Evolutionary conservation across 2,329 filamentous ascomycete species (phyloP), one percentile per base, ranked within the genome.

Genomic region (Eurotiales sp.): DNA sequence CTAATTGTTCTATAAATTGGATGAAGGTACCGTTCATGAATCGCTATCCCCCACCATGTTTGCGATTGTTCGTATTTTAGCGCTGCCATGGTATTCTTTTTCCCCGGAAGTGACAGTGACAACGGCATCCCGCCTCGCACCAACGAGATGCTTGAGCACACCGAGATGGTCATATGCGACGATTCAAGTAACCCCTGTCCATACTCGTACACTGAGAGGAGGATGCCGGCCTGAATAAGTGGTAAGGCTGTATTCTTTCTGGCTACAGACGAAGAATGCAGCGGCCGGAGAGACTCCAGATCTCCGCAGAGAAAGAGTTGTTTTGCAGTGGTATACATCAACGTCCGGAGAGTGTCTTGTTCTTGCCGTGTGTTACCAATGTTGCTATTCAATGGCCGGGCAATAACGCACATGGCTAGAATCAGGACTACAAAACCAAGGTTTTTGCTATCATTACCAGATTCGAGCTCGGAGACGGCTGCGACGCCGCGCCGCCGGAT

Each of bases 131-230:
- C 27, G 17, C 40, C 25, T n/a, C 21, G 5, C 27, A 22, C 42
- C 27, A 32, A 29, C 19, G 25, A 27, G 27, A 45, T 45, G 17
- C 42, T 32, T 0, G 32, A 30, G 8, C 42, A 45, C 10, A 22
- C 12, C 5, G 42, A 45, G 8, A 45, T 45, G n/a, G 42, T 45
- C 17, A 29, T 29, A 34, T 45, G 22, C 7, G 42, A 34, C 4
- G 29, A 2, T 21, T 45, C 32, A 17, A 34, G 8, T n/a, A 45
- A 22, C 2, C 42, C 42, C 22, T 45, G 42, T 3, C 42, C 42
- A 23, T 45, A 45, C 8, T 45, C 42, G n/a, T 45, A 45, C n/a
- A 45, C 42, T 14, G 42, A 45, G n/a, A 45, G 27, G 1, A 45
- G 17, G 11, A 45, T 27, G 22, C 42, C 42, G 12, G 42, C 25